Percentiles rank a stretch among this genome's conserved stretches.
phyloP scores from a whole-genome alignment of 164 flowering plant genomes.

The Kingdonia uniflora region DNA sequence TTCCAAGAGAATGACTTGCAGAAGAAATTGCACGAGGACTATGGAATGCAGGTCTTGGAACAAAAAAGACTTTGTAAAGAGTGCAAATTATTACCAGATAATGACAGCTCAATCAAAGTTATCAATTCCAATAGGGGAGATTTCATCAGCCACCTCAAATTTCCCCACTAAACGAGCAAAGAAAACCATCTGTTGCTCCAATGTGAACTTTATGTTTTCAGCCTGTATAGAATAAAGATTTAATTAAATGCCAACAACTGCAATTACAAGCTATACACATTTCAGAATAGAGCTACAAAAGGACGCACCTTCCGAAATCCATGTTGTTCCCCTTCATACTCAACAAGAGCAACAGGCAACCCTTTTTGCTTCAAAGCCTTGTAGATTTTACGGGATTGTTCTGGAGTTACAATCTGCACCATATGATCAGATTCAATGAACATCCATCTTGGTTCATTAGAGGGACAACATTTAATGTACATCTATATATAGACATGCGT shows the following conservation, averaged over 20 bases:
- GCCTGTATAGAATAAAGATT: slow-evolving; percentile 38
- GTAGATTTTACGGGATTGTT: slow-evolving; percentile 78
- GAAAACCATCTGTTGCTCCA: slow-evolving; percentile 94
- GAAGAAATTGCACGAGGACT: no score
- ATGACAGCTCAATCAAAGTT: slow-evolving; percentile 53
- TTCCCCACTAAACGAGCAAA: slow-evolving; percentile 83
- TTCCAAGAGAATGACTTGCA: no score
- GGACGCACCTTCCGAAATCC: slow-evolving; percentile 88
- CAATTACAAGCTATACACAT: background rate
- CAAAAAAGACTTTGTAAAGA: background rate
- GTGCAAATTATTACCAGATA: background rate
- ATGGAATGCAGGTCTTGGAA: no score
- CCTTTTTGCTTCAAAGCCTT: slow-evolving; percentile 79
- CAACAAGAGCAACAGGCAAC: slow-evolving; percentile 85
- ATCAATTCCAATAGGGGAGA: slow-evolving; percentile 63
- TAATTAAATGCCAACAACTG: background rate
- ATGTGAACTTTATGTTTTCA: slow-evolving; percentile 80
- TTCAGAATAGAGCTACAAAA: background rate
- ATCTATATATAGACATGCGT: no score
- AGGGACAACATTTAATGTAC: no score
- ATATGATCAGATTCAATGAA: background rate
- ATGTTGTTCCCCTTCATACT: slow-evolving; percentile 94
- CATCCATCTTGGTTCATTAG: no score
- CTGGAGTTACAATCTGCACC: slow-evolving; percentile 73
- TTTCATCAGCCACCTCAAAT: slow-evolving; percentile 76